phyloP scores from a whole-genome alignment of 176 grass and related monocot genomes.

The Aegilops tauschii region DNA sequence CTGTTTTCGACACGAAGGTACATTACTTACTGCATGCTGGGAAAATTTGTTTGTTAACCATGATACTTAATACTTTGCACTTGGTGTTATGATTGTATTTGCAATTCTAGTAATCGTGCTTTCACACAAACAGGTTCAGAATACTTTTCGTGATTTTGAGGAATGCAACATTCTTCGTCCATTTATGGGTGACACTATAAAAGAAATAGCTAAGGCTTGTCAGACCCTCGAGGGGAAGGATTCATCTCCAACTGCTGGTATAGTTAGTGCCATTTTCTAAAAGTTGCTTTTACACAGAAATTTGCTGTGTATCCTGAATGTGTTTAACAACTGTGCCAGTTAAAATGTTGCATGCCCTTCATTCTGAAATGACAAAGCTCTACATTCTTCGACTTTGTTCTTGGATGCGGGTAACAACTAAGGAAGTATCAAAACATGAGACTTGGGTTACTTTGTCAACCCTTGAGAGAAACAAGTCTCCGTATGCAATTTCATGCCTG shows the following conservation, averaged over 20 bases:
- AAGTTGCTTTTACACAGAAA: slow-evolving; percentile 9
- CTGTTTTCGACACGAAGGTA: slow-evolving; percentile 82
- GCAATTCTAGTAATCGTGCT: slow-evolving; percentile 27
- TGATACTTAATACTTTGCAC: background rate
- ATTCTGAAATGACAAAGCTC: slow-evolving; percentile 94
- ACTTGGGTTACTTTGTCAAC: slow-evolving; percentile 86
- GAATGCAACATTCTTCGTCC: slow-evolving; percentile 84
- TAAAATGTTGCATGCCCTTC: slow-evolving; percentile 69
- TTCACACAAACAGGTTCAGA: slow-evolving; percentile 75
- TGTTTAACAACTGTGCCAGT: slow-evolving; percentile 63
- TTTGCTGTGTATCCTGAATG: slow-evolving; percentile 22
- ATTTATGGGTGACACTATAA: slow-evolving; percentile 83
- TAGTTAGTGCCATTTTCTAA: slow-evolving; percentile 11
- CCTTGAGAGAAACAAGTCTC: slow-evolving; percentile 88
- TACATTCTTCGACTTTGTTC: slow-evolving; percentile 91
- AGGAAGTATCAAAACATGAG: slow-evolving; percentile 82
- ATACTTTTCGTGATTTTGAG: slow-evolving; percentile 92
- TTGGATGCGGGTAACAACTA: slow-evolving; percentile 84
- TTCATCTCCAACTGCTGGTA: slow-evolving; percentile 89
- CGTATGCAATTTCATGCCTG: slow-evolving; percentile 95
- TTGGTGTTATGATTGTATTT: slow-evolving; percentile 7
- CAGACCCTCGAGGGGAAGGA: slow-evolving; percentile 89
- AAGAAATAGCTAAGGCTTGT: slow-evolving; percentile 88
- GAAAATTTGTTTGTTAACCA: slow-evolving; percentile 7
- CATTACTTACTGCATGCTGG: background rate